Base-by-base conservation (phyloP, 2,329 filamentous ascomycete genomes). In the Colletotrichum sansevieriae region DNA sequence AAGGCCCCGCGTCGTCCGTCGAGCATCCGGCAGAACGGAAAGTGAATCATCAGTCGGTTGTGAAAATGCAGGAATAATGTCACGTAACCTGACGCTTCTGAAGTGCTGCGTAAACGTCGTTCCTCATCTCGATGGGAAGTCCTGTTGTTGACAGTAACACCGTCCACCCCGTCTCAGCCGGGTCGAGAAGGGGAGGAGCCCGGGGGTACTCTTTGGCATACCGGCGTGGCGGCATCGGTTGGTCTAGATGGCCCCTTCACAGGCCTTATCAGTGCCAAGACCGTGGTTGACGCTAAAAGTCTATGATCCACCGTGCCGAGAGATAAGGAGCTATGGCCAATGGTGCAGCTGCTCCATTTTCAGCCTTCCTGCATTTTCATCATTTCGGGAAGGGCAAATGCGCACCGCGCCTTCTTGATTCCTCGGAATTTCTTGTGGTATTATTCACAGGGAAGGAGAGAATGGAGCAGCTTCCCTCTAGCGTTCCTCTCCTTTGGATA, bases 201-300 rank as follows among this genome's bases (percentile, higher is more conserved):
- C 25, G 37, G 56, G 66, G 56, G 55, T 6, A 56, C 37, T 56
- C 67, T 51, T 57, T 58, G 47, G 51, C 43, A 46, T 58, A 47
- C 51, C 37, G 41, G 43, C 25, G 37, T n/a, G 49, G 55, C 22
- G 49, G 63, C 12, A 20, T 10, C 12, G 56, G 56, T 44, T 52
- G 20, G 29, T 41, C 33, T 33, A 20, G 44, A 35, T 39, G 47
- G 65, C 43, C 39, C 66, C 65, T 61, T 47, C 25, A 37, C 54
- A 29, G 18, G 65, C 68, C 65, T 69, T 71, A 65, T 71, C 68
- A 69, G 33, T 59, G 61, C 68, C 68, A 71, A 71, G 68, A 18
- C 18, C 18, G 18, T 18, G 18, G 18, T 29, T 13, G n/a, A 6
- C 44, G 60, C 65, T 62, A 65, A 1, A 15, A 4, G 5, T 20